Evolutionary conservation across 768 basidiomycete genomes (phyloP).

Genomic region (Phaffia australis): DNA sequence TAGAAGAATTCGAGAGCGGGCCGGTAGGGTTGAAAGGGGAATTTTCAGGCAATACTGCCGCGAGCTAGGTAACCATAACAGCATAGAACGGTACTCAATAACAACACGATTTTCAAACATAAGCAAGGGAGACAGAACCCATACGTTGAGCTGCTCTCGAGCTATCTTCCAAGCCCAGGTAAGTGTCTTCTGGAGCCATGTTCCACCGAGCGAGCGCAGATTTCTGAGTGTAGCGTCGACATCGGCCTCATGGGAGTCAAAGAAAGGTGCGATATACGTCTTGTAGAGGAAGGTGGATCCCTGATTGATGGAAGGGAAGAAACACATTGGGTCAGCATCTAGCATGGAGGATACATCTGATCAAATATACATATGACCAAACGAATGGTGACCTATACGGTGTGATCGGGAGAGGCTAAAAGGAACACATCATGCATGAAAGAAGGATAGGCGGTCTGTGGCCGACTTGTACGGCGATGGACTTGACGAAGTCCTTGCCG

Average conservation of each 20-base stretch:
- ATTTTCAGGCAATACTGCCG: background rate
- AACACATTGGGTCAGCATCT: background rate
- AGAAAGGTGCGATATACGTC: conserved; percentile 68
- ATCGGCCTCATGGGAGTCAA: conserved; percentile 66
- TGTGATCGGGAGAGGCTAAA: too few relatives aligned
- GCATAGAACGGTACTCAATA: background rate
- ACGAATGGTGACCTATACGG: too few relatives aligned
- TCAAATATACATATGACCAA: too few relatives aligned
- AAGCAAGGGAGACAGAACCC: conserved; percentile 19
- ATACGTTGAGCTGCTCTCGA: conserved; percentile 34
- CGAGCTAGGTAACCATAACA: background rate
- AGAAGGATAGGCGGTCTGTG: too few relatives aligned
- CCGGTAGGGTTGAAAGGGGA: background rate
- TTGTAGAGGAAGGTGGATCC: conserved; percentile 79
- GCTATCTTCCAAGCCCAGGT: conserved; percentile 36
- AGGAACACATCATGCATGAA: too few relatives aligned
- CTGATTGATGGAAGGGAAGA: conserved; percentile 28
- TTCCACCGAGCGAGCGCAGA: conserved; percentile 30
- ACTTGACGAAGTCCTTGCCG: too few relatives aligned
- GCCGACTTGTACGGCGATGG: too few relatives aligned
- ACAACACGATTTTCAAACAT: background rate
- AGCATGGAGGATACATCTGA: background rate
- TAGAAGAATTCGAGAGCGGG: background rate
- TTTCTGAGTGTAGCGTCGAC: conserved; percentile 68
- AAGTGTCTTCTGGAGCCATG: conserved; percentile 30